phyloP scores from a whole-genome alignment of 257 asterid genomes.

The Avicennia marina region DNA sequence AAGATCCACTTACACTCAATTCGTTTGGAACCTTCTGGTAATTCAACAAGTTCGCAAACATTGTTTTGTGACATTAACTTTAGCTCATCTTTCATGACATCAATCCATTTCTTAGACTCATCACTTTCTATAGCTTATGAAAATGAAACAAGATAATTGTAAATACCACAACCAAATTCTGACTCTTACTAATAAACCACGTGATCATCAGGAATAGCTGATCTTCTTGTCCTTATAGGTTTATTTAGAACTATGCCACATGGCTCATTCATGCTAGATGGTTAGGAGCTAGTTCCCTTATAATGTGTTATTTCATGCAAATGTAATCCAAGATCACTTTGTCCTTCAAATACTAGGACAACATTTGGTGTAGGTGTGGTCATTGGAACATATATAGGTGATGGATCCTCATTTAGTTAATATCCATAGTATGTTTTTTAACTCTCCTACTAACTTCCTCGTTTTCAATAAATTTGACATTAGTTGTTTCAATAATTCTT shows the following conservation, averaged over 20 bases:
- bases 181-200: conserved; percentile 2
- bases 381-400: background rate
- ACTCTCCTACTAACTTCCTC: background rate
- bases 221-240: background rate
- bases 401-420: background rate
- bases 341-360: background rate
- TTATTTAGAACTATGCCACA: background rate
- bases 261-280: background rate
- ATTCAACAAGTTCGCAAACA: background rate
- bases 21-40: conserved; percentile 11
- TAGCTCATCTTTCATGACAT: background rate
- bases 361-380: background rate
- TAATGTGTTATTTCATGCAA: background rate
- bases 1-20: conserved; percentile 16
- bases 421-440: background rate
- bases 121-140: background rate
- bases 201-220: conserved; percentile 6
- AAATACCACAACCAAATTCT: background rate
- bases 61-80: background rate
- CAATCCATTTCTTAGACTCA: background rate
- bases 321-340: no score
- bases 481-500: background rate
- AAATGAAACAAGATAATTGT: background rate
- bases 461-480: background rate
- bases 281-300: background rate